A percentile compares a stretch with the other conserved stretches of the same genome.
Conservation (phyloP, 2,329 filamentous ascomycete species). For the Apiospora arundinis region DNA sequence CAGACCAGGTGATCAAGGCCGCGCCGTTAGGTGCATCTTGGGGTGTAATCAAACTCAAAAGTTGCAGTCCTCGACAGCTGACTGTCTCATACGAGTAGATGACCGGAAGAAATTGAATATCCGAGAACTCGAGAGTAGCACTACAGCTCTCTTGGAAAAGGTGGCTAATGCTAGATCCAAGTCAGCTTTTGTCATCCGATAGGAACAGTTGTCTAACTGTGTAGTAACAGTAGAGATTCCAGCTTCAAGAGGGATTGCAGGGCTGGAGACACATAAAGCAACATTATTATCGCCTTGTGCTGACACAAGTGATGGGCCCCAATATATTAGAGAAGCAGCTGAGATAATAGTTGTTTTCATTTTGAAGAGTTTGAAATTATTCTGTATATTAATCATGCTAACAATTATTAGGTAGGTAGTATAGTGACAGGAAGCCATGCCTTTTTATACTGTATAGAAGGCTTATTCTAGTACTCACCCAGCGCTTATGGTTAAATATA, state of each 20-base stretch:
- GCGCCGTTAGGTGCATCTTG: not conserved
- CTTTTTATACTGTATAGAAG: not conserved
- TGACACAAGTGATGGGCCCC: not conserved
- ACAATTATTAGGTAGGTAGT: not conserved
- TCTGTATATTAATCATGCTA: not conserved
- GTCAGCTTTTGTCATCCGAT: not conserved
- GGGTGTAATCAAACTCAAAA: not conserved
- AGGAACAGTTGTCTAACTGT: not conserved
- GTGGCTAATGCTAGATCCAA: not conserved
- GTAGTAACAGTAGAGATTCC: not conserved
- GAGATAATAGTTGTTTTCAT: not conserved
- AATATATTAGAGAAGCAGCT: not conserved
- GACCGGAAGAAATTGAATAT: conserved; percentile 4
- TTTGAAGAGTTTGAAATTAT: not conserved
- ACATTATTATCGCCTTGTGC: not conserved
- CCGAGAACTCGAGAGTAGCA: not conserved
- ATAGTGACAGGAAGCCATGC: not conserved
- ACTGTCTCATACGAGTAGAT: not conserved
- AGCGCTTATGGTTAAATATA: not conserved
- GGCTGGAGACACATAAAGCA: not conserved
- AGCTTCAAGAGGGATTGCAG: conserved; percentile 4
- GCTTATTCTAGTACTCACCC: not conserved
- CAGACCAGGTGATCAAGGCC: not conserved
- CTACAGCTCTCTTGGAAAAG: not conserved
- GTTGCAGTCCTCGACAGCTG: not conserved